Base-by-base conservation (phyloP, 2,329 filamentous ascomycete genomes). In the Dendrostoma leiphaemia region DNA sequence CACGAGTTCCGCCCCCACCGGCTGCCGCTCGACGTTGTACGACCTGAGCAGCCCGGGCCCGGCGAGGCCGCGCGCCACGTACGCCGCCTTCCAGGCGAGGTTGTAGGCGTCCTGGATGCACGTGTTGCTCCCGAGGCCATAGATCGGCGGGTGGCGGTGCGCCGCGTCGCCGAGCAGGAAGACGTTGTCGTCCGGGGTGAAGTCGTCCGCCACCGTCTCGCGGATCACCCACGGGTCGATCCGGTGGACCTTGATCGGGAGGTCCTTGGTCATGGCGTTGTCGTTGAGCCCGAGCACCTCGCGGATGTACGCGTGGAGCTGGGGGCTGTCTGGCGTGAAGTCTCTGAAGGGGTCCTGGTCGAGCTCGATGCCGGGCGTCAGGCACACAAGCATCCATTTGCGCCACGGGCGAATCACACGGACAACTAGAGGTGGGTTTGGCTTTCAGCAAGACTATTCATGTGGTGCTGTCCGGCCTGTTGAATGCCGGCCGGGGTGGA, bases 401-500 rank as follows among this genome's bases (percentile, higher is more conserved):
- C 76, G 63, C 81, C 80, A 84, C 0, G 81, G 76, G 64, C 78
- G 79, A 12, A 85, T 77, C 77, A 84, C 80, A 19, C 81, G 69
- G 3, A 75, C 54, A 80, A 67, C 7, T 41, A 24, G 23, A 13
- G 38, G 15, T 24, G 23, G 17, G 10, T 21, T 6, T 15, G 13
- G 15, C 17, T n/a, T n/a, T n/a, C n/a, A n/a, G n/a, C n/a, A n/a
- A n/a, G n/a, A n/a, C n/a, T n/a, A n/a, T n/a, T n/a, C n/a, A n/a
- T n/a, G n/a, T n/a, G n/a, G n/a, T n/a, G n/a, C n/a, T n/a, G n/a
- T n/a, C n/a, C n/a, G n/a, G n/a, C n/a, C n/a, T n/a, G n/a, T n/a
- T n/a, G n/a, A n/a, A n/a, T n/a, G n/a, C n/a, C n/a, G n/a, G n/a
- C n/a, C n/a, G n/a, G n/a, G n/a, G n/a, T n/a, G n/a, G n/a, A n/a